Conservation (phyloP, 371 early-diverging fungal species). For the Nematocida ironsii region DNA sequence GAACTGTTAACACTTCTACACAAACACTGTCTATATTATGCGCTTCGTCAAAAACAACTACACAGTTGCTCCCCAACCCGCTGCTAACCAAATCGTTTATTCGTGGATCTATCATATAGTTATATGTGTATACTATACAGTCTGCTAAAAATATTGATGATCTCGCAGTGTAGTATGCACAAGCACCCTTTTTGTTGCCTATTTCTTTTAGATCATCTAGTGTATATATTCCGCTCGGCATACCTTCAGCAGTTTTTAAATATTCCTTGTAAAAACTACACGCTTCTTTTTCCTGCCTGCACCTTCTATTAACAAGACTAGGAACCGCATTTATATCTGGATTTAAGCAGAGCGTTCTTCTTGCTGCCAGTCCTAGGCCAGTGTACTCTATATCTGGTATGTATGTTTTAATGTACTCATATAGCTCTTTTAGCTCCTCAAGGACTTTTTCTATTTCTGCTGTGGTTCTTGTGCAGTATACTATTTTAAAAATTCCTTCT, state of each 20-base stretch:
- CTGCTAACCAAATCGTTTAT: conserved; percentile 89
- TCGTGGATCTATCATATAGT: conserved; percentile 96
- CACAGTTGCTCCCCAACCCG: conserved; percentile 80
- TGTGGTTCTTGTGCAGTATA: conserved; percentile 92
- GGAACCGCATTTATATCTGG: conserved; percentile 72
- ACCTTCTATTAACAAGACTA: conserved; percentile 16
- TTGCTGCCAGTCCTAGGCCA: conserved; percentile 86
- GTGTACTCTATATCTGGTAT: conserved; percentile 75
- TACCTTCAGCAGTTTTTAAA: conserved; percentile 8
- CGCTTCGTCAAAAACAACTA: conserved; percentile 98
- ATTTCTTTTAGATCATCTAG: conserved; percentile 82
- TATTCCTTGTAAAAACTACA: conserved; percentile 32
- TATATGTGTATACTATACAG: conserved; percentile 95
- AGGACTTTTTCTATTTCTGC: conserved; percentile 97
- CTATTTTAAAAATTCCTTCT: conserved; percentile 73
- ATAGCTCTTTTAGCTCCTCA: conserved; percentile 84
- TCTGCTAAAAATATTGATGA: conserved; percentile 81
- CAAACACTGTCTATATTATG: conserved; percentile 92
- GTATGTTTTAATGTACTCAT: conserved; percentile 75
- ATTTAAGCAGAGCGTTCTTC: conserved; percentile 90
- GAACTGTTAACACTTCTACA: conserved; percentile 89
- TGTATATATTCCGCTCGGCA: conserved; percentile 80
- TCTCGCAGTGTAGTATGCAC: conserved; percentile 90
- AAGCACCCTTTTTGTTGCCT: conserved; percentile 75
- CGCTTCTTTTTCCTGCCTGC: conserved; percentile 7